Percentiles rank a stretch among this genome's conserved stretches.
Evolutionary conservation across 352 stramenopile genomes (phyloP).

Genomic region (Globisporangium ultimum): DNA sequence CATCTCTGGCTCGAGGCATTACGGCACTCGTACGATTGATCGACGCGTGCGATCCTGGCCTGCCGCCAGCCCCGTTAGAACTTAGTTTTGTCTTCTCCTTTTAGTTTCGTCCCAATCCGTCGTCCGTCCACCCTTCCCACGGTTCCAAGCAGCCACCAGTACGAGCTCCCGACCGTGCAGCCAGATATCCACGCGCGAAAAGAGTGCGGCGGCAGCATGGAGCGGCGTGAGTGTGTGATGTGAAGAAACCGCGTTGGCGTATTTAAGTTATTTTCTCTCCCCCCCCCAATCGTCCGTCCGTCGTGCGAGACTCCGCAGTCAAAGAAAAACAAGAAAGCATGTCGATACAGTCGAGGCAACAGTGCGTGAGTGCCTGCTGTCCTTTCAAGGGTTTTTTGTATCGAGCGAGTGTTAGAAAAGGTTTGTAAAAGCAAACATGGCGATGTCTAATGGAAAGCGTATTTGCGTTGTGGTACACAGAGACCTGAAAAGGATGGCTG

Average conservation of each 20-base stretch:
- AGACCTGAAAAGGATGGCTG: no score
- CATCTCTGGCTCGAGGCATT: slow-evolving; percentile 73
- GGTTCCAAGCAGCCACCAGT: not conserved
- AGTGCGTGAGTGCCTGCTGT: no score
- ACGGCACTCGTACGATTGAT: slow-evolving; percentile 47
- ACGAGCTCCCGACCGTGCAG: not conserved
- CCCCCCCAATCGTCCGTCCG: not conserved
- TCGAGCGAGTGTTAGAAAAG: no score
- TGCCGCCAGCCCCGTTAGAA: slow-evolving; percentile 9
- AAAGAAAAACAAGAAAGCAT: not conserved
- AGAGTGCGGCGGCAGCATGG: not conserved
- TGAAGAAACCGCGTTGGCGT: slow-evolving; percentile 5
- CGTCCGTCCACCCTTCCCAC: not conserved
- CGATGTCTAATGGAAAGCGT: no score
- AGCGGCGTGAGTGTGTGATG: not conserved
- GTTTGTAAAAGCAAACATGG: no score
- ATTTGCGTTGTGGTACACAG: no score
- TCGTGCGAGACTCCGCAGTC: slow-evolving; percentile 9
- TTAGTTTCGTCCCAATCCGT: not conserved
- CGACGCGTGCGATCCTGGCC: not conserved
- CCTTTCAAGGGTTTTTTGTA: no score
- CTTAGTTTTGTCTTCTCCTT: slow-evolving; percentile 13
- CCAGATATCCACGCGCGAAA: not conserved
- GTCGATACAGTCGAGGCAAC: not conserved
- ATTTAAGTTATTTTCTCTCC: slow-evolving; percentile 11